Percentiles rank a stretch among this genome's conserved stretches.
Conservation (phyloP, 768 basidiomycete genomes). For the Polyporus arcularius region DNA sequence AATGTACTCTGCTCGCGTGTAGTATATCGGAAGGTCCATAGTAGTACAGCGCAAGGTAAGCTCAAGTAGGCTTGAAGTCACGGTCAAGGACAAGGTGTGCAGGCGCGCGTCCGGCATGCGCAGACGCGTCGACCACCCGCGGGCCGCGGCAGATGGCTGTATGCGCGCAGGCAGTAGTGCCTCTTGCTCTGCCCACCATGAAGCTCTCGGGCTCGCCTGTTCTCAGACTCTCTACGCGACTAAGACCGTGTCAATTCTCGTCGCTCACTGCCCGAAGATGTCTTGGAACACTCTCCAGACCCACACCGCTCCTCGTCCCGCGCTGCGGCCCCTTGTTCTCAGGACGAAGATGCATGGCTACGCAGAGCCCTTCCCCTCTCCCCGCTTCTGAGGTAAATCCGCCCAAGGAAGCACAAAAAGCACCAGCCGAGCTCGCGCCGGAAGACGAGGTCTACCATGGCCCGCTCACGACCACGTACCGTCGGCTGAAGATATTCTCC, state of each 20-base stretch:
- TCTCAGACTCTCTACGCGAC: not conserved
- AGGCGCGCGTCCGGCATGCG: conserved; percentile 6
- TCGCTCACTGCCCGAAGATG: not conserved
- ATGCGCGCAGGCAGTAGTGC: conserved; percentile 4
- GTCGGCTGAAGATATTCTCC: conserved; percentile 80
- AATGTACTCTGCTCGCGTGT: conserved; percentile 82
- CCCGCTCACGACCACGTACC: conserved; percentile 72
- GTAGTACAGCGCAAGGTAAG: not conserved
- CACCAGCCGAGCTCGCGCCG: not conserved
- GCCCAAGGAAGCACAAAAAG: not conserved
- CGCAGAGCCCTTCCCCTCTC: not conserved
- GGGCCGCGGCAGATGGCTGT: conserved; percentile 2
- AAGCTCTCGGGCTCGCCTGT: not conserved
- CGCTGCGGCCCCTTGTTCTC: not conserved
- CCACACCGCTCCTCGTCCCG: not conserved
- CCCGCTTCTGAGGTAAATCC: not conserved
- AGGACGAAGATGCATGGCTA: not conserved
- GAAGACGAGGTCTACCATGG: conserved; percentile 57
- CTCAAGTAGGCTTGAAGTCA: conserved; percentile 1
- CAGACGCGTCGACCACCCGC: not conserved
- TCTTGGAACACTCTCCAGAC: not conserved
- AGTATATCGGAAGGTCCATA: conserved; percentile 78
- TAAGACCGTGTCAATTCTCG: not conserved
- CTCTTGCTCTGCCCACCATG: conserved; percentile 3
- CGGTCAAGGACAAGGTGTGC: conserved; percentile 1